Percentiles rank a stretch among this genome's conserved stretches.
phyloP scores from a whole-genome alignment of 2,329 filamentous ascomycete genomes.

The Rhytidhysteron rufulum region DNA sequence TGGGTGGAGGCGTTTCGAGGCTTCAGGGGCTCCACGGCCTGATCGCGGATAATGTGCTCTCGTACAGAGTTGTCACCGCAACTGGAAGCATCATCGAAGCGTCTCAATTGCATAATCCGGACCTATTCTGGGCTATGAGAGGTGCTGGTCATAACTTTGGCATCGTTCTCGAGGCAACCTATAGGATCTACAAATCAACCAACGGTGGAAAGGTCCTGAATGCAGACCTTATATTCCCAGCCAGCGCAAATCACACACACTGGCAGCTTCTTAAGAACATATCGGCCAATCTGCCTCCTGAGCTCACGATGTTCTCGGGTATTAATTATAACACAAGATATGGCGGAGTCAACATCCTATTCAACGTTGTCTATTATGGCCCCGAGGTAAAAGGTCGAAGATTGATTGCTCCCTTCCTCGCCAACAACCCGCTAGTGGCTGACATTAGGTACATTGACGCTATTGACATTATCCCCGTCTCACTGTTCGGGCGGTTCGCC shows the following conservation, averaged over 20 bases:
- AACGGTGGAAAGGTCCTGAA: slow-evolving; percentile 11
- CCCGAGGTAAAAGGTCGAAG: not conserved
- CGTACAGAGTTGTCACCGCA: slow-evolving; percentile 17
- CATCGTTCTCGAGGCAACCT: slow-evolving; percentile 15
- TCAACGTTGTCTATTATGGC: not conserved
- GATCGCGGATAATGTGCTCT: slow-evolving; percentile 20
- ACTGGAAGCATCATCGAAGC: slow-evolving; percentile 20
- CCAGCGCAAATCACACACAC: not conserved
- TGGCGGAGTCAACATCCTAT: not conserved
- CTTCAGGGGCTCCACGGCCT: slow-evolving; percentile 44
- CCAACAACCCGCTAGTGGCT: not conserved
- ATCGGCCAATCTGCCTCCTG: not conserved
- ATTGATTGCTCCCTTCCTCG: not conserved
- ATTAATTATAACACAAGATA: not conserved
- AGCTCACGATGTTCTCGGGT: not conserved
- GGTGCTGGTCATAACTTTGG: slow-evolving; percentile 34
- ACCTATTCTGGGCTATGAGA: slow-evolving; percentile 36
- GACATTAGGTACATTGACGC: not conserved
- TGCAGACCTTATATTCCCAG: slow-evolving; percentile 7
- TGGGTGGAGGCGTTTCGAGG: slow-evolving; percentile 54
- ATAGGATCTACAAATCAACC: slow-evolving; percentile 7
- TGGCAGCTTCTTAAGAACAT: not conserved
- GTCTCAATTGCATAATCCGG: slow-evolving; percentile 25
- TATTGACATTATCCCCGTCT: not conserved
- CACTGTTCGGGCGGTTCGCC: not conserved